Evolutionary conservation across 495 filamentous ascomycete species (phyloP), one percentile per base, ranked within the genome.

Genomic region (Pseudoneurospora amorphoporcata): DNA sequence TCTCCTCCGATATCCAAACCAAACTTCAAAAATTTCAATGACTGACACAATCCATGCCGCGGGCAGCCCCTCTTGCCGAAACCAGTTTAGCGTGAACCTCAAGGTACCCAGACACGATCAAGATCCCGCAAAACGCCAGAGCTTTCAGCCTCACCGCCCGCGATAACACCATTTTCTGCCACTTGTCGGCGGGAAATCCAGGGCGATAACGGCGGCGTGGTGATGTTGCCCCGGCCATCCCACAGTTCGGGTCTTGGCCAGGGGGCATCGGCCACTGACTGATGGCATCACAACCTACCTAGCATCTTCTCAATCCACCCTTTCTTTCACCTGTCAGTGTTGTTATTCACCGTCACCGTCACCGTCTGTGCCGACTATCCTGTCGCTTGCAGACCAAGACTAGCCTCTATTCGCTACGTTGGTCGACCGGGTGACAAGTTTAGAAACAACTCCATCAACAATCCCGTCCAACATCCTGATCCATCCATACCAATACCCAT

Each of bases 141-240:
- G 41, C 29, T 68, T 65, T 32, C 0, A 0, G 40, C 1, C 69
- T 79, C 77, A 81, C 79, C 79, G 79, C 79, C 78, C 72, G 12
- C 38, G 58, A 71, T 74, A 70, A 39, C 72, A n/a, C 61, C 19
- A 53, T 77, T 79, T 79, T 78, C 75, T 81, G 79, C 79, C 79
- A 75, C 76, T 73, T 76, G 75, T 75, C 69, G 68, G 39, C 69
- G 75, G 75, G 75, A 73, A 73, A 71, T 42, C 4, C 9, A 61
- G 74, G 65, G 78, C 75, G 78, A 77, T 76, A 79, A 73, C 76
- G 77, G 77, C 77, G 73, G 53, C 29, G 29, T 65, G 53, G 29
- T 65, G 53, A 65, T 65, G 53, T 37, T 35, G 53, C 53, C 53
- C 53, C 53, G 53, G 53, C 53, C 53, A 61, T 61, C 23, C 53